Evolutionary conservation across 1,284 basidiomycete species (phyloP).

Genomic region (Irpex rosettiformis): DNA sequence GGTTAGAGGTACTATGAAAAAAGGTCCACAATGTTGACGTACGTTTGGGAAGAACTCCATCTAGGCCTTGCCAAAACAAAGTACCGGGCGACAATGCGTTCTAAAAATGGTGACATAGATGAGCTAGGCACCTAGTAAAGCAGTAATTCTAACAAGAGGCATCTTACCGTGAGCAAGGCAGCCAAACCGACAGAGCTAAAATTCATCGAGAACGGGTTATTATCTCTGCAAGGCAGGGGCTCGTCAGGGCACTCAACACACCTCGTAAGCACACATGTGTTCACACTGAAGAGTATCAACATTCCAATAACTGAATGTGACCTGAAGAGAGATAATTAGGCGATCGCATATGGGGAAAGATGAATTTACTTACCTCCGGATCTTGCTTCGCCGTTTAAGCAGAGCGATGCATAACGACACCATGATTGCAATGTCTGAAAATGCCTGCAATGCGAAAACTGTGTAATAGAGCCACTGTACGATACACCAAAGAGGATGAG

Average conservation of each 20-base stretch:
- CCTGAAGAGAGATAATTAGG: not conserved
- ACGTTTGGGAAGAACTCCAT: conserved; percentile 1
- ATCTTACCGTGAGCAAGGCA: not conserved
- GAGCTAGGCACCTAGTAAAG: not conserved
- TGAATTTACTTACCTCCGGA: not conserved
- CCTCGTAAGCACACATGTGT: conserved; percentile 8
- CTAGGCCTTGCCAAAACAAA: not conserved
- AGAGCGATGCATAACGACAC: not conserved
- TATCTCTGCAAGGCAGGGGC: too few relatives aligned
- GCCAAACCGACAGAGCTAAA: conserved; percentile 1
- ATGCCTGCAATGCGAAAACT: conserved; percentile 1
- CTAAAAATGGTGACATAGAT: not conserved
- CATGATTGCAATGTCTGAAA: conserved; percentile 5
- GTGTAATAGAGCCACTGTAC: conserved; percentile 9
- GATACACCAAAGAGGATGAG: not conserved
- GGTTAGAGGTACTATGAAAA: not conserved
- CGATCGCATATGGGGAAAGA: not conserved
- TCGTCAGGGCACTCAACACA: not conserved
- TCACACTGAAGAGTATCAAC: conserved; percentile 6
- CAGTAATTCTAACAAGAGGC: not conserved
- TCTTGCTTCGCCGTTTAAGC: not conserved
- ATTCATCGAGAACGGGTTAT: not conserved
- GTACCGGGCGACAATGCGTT: not conserved
- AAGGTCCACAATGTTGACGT: not conserved
- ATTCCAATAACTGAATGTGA: conserved; percentile 3